Conservation (phyloP, 2,329 filamentous ascomycete species). For the Colletotrichum destructivum region DNA sequence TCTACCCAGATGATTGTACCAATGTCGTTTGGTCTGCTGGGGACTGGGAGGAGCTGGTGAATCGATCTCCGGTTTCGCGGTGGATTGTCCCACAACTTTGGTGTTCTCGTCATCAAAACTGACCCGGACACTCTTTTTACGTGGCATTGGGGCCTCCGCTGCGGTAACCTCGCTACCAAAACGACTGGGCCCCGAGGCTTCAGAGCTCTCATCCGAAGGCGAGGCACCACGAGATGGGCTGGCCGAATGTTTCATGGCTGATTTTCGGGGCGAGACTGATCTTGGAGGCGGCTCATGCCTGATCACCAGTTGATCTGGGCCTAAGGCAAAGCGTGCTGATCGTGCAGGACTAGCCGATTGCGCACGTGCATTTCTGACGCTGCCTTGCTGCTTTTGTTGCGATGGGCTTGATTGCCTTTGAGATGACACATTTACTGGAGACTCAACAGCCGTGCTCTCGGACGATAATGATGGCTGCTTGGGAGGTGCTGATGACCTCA, state of each 20-base stretch:
- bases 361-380: slow-evolving; percentile 52
- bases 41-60: slow-evolving; percentile 58
- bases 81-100: slow-evolving; percentile 66
- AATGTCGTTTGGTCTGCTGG: slow-evolving; percentile 57
- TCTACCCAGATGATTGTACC: slow-evolving; percentile 63
- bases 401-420: slow-evolving; percentile 29
- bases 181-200: slow-evolving; percentile 53
- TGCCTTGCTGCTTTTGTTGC: slow-evolving; percentile 35
- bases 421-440: slow-evolving; percentile 21
- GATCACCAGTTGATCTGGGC: slow-evolving; percentile 68
- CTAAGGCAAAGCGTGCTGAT: slow-evolving; percentile 76
- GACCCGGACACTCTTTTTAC: slow-evolving; percentile 79
- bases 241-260: slow-evolving; percentile 76
- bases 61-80: slow-evolving; percentile 54
- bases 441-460: slow-evolving; percentile 34
- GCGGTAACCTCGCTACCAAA: slow-evolving; percentile 46
- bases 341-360: slow-evolving; percentile 75
- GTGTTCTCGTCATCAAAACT: slow-evolving; percentile 83
- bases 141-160: slow-evolving; percentile 54
- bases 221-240: slow-evolving; percentile 69
- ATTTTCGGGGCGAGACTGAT: slow-evolving; percentile 83
- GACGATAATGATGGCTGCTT: slow-evolving; percentile 37
- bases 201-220: slow-evolving; percentile 65
- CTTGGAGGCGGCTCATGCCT: slow-evolving; percentile 79
- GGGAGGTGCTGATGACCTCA: slow-evolving; percentile 45